These are phyloP conservation scores for Adiantum capillusveneris DNA, from an alignment of 75 land plant genomes.

Conservation along the genomic window DNA sequence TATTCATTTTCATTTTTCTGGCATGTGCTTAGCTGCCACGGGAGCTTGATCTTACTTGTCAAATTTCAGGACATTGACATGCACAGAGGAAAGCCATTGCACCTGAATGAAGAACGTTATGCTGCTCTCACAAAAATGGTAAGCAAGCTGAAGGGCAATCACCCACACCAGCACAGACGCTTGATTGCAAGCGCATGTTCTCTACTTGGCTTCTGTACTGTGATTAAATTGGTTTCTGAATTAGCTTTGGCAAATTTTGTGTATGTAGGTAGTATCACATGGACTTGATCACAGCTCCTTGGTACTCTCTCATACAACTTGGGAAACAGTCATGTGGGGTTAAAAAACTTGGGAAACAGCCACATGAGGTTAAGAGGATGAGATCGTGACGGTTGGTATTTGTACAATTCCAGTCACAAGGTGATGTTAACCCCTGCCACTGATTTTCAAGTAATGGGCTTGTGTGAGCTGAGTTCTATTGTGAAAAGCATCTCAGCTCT, in stretches of 20 bases:
- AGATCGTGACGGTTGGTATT: too few species aligned
- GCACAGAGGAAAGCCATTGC: slow-evolving; percentile 83
- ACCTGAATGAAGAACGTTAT: slow-evolving; percentile 81
- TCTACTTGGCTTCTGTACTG: neutral
- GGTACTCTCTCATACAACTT: slow-evolving; percentile 62
- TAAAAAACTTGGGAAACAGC: too few species aligned
- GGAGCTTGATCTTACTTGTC: too few species aligned
- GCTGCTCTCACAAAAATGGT: slow-evolving; percentile 74
- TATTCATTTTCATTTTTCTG: neutral
- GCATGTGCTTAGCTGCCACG: too few species aligned
- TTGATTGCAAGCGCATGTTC: too few species aligned
- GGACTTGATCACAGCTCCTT: slow-evolving; percentile 68
- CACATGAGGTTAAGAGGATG: too few species aligned
- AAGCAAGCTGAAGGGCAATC: neutral
- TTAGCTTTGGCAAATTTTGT: neutral
- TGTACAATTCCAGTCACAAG: too few species aligned
- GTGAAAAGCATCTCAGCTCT: too few species aligned
- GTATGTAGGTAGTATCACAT: slow-evolving; percentile 65
- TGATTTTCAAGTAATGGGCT: too few species aligned
- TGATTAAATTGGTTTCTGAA: neutral
- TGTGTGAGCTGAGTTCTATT: too few species aligned
- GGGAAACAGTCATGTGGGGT: slow-evolving; percentile 29
- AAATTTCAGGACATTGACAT: slow-evolving; percentile 67
- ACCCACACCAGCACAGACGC: too few species aligned
- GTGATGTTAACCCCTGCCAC: too few species aligned